These are phyloP conservation scores for Striga hermonthica DNA, from an alignment of 305 asterid species.

Conservation along the genomic window DNA sequence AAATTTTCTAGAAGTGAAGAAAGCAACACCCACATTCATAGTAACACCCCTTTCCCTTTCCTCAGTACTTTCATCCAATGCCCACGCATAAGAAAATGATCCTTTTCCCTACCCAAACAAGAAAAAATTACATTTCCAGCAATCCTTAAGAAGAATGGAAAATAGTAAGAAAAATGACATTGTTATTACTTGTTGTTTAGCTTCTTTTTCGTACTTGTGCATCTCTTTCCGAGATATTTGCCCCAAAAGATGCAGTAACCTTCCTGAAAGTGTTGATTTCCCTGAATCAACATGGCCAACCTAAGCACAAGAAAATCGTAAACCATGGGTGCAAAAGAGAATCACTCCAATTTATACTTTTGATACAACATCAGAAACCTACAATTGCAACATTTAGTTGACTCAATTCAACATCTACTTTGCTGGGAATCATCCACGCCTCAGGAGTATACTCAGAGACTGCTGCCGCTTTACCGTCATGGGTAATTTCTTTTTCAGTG, in stretches of 20 bases:
- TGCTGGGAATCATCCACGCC: slow-evolving; percentile 66
- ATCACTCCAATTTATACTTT: slow-evolving; percentile 15
- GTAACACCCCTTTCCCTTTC: slow-evolving; percentile 99
- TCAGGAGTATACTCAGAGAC: slow-evolving; percentile 58
- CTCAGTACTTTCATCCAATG: slow-evolving; percentile 95
- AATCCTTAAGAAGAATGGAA: slow-evolving; percentile 18
- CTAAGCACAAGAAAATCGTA: slow-evolving; percentile 41
- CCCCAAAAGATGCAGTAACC: slow-evolving; percentile 86
- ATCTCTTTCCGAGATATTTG: slow-evolving; percentile 75
- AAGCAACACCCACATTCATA: slow-evolving; percentile 95
- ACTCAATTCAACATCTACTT: slow-evolving; percentile 49
- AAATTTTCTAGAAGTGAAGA: slow-evolving; percentile 65
- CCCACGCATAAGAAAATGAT: slow-evolving; percentile 98
- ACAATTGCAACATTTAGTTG: slow-evolving; percentile 96
- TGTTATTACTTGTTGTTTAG: slow-evolving; percentile 65
- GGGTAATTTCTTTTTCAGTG: slow-evolving; percentile 37
- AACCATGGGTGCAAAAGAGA: slow-evolving; percentile 11
- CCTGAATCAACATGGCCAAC: slow-evolving; percentile 99
- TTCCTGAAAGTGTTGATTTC: slow-evolving; percentile 95
- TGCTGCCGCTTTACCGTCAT: slow-evolving; percentile 43
- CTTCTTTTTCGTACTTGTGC: slow-evolving; percentile 86
- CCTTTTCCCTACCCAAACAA: slow-evolving; percentile 81
- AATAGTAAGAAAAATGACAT: slow-evolving; percentile 1
- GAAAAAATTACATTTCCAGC: slow-evolving; percentile 26
- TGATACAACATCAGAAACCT: slow-evolving; percentile 35